These are phyloP conservation scores for Dioscorea alata DNA, from an alignment of 106 monocot species.

Conservation along the genomic window DNA sequence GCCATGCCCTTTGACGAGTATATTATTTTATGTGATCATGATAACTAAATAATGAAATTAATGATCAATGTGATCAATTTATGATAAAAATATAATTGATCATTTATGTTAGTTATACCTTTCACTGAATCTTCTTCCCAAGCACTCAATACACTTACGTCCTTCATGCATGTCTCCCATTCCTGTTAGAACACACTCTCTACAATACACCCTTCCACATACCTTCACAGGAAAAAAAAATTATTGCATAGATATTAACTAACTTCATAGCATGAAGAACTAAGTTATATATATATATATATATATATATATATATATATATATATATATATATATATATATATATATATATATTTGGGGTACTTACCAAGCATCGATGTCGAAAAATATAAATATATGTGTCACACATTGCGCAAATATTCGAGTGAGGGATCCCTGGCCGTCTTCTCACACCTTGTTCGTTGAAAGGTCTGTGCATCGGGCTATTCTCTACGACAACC, in stretches of 20 bases:
- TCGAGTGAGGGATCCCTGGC: conserved; percentile 18
- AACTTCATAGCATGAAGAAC: no score
- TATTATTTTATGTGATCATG: not conserved
- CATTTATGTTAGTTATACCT: not conserved
- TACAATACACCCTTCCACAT: conserved; percentile 19
- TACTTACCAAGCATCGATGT: conserved; percentile 12
- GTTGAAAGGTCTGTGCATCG: not conserved
- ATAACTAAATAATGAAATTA: not conserved
- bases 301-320: no score
- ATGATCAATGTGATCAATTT: no score
- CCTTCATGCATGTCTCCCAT: conserved; percentile 22
- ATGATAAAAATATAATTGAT: not conserved
- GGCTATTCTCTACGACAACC: not conserved
- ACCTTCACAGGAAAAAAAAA: not conserved
- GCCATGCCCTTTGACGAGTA: no score
- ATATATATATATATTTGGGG: no score
- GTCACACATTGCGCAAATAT: conserved; percentile 12
- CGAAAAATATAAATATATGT: conserved; percentile 6
- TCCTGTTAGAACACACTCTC: conserved; percentile 4
- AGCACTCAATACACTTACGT: conserved; percentile 14
- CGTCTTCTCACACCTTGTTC: not conserved
- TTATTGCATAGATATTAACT: no score
- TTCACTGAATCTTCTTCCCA: conserved; percentile 17
- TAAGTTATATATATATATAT: no score
- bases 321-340: no score